phyloP scores from a whole-genome alignment of 2,329 filamentous ascomycete species.

The Aspergillus arachidicola region DNA sequence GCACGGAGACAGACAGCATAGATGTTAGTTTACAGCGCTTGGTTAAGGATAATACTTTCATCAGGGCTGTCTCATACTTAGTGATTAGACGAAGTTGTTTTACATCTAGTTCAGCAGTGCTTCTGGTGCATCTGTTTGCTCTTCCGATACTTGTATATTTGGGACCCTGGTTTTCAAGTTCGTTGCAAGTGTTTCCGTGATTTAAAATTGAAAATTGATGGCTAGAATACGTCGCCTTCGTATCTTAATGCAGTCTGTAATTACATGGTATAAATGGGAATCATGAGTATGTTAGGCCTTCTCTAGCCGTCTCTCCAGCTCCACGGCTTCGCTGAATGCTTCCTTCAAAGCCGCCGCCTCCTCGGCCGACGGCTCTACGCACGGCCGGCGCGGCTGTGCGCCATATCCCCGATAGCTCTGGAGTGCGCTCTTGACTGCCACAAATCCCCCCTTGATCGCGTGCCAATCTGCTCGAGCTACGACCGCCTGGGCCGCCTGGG shows the following conservation, averaged over 20 bases:
- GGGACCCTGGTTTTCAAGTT: no score
- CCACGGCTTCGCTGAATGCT: conserved; percentile 42
- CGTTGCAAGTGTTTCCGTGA: not conserved
- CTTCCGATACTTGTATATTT: no score
- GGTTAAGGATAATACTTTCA: not conserved
- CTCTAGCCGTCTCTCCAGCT: conserved; percentile 38
- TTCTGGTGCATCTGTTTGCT: no score
- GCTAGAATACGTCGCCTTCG: not conserved
- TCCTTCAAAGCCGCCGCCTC: conserved; percentile 37
- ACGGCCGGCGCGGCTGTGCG: conserved; percentile 71
- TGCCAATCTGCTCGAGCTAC: conserved; percentile 81
- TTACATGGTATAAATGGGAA: not conserved
- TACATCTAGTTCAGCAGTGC: no score
- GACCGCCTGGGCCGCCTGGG: conserved; percentile 73
- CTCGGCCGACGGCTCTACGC: conserved; percentile 50
- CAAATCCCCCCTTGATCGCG: conserved; percentile 78
- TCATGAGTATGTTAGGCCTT: conserved; percentile 14
- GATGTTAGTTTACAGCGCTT: not conserved
- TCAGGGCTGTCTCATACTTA: not conserved
- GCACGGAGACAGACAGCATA: not conserved
- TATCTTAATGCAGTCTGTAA: not conserved
- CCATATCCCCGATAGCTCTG: conserved; percentile 82
- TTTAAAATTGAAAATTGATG: not conserved
- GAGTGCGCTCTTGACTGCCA: conserved; percentile 82
- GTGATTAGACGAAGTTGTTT: no score